phyloP scores from a whole-genome alignment of 1,139 yeast species.

The Zhuliangozyma blackwelliae region DNA sequence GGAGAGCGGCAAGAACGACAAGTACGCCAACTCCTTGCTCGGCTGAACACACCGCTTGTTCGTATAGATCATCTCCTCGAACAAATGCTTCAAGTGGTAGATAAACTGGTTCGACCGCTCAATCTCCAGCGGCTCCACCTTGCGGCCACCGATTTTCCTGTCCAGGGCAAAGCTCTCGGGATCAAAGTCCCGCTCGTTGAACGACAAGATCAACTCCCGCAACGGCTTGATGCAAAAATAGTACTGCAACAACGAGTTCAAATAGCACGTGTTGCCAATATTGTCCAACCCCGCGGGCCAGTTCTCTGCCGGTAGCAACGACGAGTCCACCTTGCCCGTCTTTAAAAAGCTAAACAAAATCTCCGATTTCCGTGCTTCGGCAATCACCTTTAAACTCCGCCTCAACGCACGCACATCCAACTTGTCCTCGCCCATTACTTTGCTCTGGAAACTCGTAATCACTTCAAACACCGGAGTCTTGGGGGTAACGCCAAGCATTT shows the following conservation, averaged over 20 bases:
- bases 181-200: constrained; percentile 31
- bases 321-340: constrained; percentile 59
- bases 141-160: constrained; percentile 83
- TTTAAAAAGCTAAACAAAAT: constrained; percentile 49
- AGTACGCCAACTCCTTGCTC: constrained; percentile 75
- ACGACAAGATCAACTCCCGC: constrained; percentile 59
- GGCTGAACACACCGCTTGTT: constrained; percentile 70
- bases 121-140: constrained; percentile 68
- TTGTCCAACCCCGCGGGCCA: constrained; percentile 92
- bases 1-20: constrained; percentile 78
- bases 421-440: constrained; percentile 13
- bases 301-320: constrained; percentile 55
- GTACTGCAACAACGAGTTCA: constrained; percentile 84
- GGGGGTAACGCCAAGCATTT: constrained; percentile 38
- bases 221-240: constrained; percentile 84
- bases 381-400: constrained; percentile 46
- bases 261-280: constrained; percentile 92
- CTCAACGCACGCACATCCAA: constrained; percentile 46
- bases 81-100: constrained; percentile 64
- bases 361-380: constrained; percentile 46
- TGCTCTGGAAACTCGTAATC: constrained; percentile 49
- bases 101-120: constrained; percentile 79
- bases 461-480: constrained; percentile 54
- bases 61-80: constrained; percentile 64
- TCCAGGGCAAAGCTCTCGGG: constrained; percentile 13